These are phyloP conservation scores for Bromus sterilis DNA, from an alignment of 176 grass and related monocot species.

Conservation along the genomic window DNA sequence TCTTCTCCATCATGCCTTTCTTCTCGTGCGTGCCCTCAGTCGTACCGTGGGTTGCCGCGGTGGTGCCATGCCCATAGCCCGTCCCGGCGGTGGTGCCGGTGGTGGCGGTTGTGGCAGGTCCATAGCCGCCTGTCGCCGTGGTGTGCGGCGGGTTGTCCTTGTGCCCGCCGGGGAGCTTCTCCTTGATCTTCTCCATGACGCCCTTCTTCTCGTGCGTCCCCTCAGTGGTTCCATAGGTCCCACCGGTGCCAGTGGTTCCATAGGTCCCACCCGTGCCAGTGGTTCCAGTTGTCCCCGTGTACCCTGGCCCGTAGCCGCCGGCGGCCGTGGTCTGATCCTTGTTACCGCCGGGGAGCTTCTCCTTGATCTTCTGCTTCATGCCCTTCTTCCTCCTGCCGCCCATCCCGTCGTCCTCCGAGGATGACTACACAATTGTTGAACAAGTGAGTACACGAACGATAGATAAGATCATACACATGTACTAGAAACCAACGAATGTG, in stretches of 20 bases:
- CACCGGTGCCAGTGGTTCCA: not conserved
- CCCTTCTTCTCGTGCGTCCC: not conserved
- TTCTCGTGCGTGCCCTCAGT: conserved; percentile 26
- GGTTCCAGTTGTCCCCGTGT: not conserved
- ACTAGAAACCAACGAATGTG: not conserved
- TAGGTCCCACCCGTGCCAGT: too few species aligned
- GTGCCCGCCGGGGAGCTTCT: not conserved
- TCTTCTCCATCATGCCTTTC: conserved; percentile 62
- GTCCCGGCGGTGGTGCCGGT: too few species aligned
- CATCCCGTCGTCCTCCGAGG: not conserved
- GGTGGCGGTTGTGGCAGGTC: not conserved
- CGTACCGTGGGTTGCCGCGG: not conserved
- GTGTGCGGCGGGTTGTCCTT: conserved; percentile 1
- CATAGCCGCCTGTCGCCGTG: not conserved
- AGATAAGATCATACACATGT: not conserved
- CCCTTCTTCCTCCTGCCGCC: not conserved
- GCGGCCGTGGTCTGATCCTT: not conserved
- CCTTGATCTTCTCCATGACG: not conserved
- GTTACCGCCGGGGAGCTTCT: not conserved
- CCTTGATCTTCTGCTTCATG: not conserved
- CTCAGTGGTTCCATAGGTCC: not conserved
- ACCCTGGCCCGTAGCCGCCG: not conserved
- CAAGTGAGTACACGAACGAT: not conserved
- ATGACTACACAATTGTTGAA: not conserved
- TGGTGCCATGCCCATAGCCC: not conserved